Evolutionary conservation across 352 stramenopile species (phyloP).

Genomic region (Phytophthora ramorum): DNA sequence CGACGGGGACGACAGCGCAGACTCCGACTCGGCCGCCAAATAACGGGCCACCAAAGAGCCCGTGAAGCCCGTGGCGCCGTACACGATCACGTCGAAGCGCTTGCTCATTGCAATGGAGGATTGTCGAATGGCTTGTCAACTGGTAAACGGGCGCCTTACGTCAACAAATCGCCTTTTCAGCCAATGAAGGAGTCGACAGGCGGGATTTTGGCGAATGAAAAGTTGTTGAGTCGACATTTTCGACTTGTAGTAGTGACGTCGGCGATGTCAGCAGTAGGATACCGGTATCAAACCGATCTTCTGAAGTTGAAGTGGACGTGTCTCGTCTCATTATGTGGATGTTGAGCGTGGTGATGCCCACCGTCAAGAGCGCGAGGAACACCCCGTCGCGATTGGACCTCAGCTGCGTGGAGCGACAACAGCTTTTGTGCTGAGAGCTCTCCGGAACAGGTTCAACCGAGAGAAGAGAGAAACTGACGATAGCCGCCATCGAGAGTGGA

Average conservation of each 20-base stretch:
- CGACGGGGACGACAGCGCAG: slow-evolving; percentile 22
- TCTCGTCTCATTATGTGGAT: not conserved
- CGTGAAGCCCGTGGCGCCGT: slow-evolving; percentile 92
- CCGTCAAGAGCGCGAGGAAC: no score
- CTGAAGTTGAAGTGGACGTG: slow-evolving; percentile 13
- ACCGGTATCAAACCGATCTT: slow-evolving; percentile 11
- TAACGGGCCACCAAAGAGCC: slow-evolving; percentile 78
- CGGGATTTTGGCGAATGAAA: slow-evolving; percentile 5
- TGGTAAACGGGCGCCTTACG: not conserved
- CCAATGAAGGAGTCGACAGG: slow-evolving; percentile 5
- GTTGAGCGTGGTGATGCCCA: no score
- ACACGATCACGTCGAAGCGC: slow-evolving; percentile 76
- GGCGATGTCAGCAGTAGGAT: slow-evolving; percentile 13
- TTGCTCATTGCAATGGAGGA: slow-evolving; percentile 39
- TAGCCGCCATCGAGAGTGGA: no score
- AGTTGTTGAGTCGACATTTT: slow-evolving; percentile 33
- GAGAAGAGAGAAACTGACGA: not conserved
- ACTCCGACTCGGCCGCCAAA: slow-evolving; percentile 58
- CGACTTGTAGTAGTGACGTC: slow-evolving; percentile 10
- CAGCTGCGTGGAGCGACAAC: not conserved
- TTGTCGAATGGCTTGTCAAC: slow-evolving; percentile 7
- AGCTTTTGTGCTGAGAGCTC: not conserved
- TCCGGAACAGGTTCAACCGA: not conserved
- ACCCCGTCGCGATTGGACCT: no score
- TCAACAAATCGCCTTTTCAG: not conserved